A percentile compares a stretch with the other conserved stretches of the same genome.
Evolutionary conservation across 2,329 filamentous ascomycete species (phyloP).

Genomic region (Fusarium sp.): DNA sequence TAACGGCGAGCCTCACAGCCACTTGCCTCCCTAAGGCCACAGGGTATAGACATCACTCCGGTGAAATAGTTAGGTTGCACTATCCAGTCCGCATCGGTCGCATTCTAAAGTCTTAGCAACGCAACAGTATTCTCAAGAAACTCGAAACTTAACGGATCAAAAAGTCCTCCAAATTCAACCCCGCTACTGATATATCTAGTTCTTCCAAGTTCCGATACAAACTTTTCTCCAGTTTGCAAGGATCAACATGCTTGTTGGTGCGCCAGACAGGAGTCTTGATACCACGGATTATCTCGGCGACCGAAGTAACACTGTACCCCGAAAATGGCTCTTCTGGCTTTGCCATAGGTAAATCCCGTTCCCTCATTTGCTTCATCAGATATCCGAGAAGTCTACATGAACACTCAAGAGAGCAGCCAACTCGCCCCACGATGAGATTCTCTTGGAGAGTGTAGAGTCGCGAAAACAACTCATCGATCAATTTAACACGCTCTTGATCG

Average conservation of each 20-base stretch:
- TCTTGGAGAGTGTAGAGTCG: neutral
- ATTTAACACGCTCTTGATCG: neutral
- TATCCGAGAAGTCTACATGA: neutral
- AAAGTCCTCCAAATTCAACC: neutral
- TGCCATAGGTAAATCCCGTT: neutral
- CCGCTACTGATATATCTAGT: neutral
- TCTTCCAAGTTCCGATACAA: neutral
- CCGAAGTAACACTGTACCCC: neutral
- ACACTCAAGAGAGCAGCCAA: neutral
- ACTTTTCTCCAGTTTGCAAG: neutral
- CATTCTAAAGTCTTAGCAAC: too few species aligned
- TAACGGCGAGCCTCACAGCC: too few species aligned
- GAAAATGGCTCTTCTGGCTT: neutral
- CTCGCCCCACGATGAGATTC: neutral
- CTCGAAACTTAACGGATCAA: fast-evolving
- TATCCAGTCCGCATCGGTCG: neutral
- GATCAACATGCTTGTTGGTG: neutral
- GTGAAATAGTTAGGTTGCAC: too few species aligned
- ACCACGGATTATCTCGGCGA: neutral
- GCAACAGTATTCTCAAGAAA: neutral
- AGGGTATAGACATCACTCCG: too few species aligned
- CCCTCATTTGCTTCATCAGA: neutral
- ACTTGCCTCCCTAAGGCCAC: too few species aligned
- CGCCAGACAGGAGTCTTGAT: neutral
- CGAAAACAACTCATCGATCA: neutral